A percentile compares a stretch with the other conserved stretches of the same genome.
phyloP scores from a whole-genome alignment of 2,329 filamentous ascomycete species.

The Amesomyces nigricolor region DNA sequence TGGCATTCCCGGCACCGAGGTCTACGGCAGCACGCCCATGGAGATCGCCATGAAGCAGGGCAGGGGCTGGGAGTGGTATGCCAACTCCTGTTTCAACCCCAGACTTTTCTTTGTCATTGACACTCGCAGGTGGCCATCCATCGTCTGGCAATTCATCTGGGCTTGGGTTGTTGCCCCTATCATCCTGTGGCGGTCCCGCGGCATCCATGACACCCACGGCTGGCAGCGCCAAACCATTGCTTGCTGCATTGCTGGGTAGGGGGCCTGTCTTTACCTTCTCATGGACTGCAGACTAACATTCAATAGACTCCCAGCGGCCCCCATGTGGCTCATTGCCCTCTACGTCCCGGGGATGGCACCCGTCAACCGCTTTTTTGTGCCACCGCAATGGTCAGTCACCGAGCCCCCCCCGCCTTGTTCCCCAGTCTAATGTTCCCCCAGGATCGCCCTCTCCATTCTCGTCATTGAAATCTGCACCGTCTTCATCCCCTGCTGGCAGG shows the following conservation, averaged over 20 bases:
- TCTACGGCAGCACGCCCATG: conserved; percentile 46
- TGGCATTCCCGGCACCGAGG: conserved; percentile 56
- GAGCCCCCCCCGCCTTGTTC: conserved; percentile 20
- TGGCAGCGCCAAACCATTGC: conserved; percentile 60
- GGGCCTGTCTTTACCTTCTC: not conserved
- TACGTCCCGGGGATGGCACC: conserved; percentile 45
- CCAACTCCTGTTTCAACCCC: not conserved
- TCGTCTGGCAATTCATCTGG: conserved; percentile 61
- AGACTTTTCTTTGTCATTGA: not conserved
- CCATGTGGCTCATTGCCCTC: conserved; percentile 60
- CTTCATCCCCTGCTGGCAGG: conserved; percentile 57
- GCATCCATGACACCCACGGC: conserved; percentile 58
- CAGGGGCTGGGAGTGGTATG: conserved; percentile 61
- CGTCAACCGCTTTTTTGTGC: conserved; percentile 51
- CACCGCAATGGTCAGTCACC: conserved; percentile 54
- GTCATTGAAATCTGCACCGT: conserved; percentile 59
- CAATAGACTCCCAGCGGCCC: conserved; percentile 55
- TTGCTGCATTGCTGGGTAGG: conserved; percentile 43
- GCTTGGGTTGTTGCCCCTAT: conserved; percentile 56
- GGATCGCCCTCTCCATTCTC: conserved; percentile 55
- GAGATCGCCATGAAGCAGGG: conserved; percentile 42
- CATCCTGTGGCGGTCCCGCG: conserved; percentile 55
- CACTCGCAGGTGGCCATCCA: conserved; percentile 49
- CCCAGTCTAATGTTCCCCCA: conserved; percentile 20
- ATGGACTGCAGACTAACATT: not conserved